Evolutionary conservation across 2,329 filamentous ascomycete species (phyloP), one percentile per base, ranked within the genome.

Genomic region (Fusarium nurragi): DNA sequence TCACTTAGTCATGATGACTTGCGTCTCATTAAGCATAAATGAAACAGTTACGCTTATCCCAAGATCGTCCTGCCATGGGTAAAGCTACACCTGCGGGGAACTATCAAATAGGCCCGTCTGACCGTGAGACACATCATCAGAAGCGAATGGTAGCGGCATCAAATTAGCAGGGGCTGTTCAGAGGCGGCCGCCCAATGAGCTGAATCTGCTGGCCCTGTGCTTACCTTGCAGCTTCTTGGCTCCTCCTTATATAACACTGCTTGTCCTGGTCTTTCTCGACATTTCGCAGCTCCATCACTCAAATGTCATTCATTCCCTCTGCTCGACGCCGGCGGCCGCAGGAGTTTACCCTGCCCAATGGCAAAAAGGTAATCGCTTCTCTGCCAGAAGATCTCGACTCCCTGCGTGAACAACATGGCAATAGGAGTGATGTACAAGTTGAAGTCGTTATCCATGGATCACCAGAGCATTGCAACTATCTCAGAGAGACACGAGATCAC

Each of bases 371-470:
- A 6, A 82, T 88, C 52, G 82, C 88, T 48, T 84, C 84, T 8
- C 75, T 81, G 2, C 86, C 86, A 2, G 83, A 86, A 67, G 85
- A 88, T 63, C 79, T 81, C 5, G 77, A 79, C n/a, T 69, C 71
- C 2, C 72, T 88, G 25, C 77, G 80, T 6, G 77, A 77, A 40
- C 79, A 80, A 30, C 78, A 87, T 37, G 70, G 72, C 5, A 64
- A 73, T 6, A 54, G 61, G 22, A 68, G 69, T 7, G 69, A 73
- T 18, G 46, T 71, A 9, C 78, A 83, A 46, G 84, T 87, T 50
- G 84, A 88, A 64, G 74, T 88, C 12, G 82, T 86, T n/a, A 78
- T 89, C 47, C 83, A 84, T 57, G 86, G 87, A 10, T 86, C 83
- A 6, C 70, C 74, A 14, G 79, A 83, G 59, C 81, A 83, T 68